A percentile compares a stretch with the other conserved stretches of the same genome.
Conservation (phyloP, 352 stramenopile species). For the Phytophthora colocasiae region DNA sequence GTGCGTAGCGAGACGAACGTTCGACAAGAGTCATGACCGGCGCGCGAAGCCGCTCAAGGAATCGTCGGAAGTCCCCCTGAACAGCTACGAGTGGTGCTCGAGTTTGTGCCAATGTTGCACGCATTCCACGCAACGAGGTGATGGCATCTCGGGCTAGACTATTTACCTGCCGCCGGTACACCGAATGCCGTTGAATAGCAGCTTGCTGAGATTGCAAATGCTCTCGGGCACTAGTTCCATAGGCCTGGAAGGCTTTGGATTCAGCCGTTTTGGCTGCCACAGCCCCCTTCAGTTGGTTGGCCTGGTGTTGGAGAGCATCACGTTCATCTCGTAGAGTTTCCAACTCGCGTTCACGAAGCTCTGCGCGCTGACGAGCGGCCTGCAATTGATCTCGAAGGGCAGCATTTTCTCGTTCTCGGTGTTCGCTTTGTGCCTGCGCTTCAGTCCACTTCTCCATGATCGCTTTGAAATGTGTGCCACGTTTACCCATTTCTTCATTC, state of each 20-base stretch:
- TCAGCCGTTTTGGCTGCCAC: conserved; percentile 77
- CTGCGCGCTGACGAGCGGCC: conserved; percentile 40
- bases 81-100: conserved; percentile 62
- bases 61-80: conserved; percentile 57
- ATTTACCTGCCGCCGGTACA: conserved; percentile 63
- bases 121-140: conserved; percentile 44
- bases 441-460: conserved; percentile 83
- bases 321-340: conserved; percentile 61
- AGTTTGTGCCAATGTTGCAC: conserved; percentile 47
- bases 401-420: conserved; percentile 58
- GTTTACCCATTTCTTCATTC: conserved; percentile 62
- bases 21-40: conserved; percentile 62
- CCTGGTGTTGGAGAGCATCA: conserved; percentile 69
- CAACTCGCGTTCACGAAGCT: conserved; percentile 47
- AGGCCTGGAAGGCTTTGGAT: conserved; percentile 76
- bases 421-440: conserved; percentile 64
- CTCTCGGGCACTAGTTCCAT: conserved; percentile 65
- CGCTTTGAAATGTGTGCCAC: conserved; percentile 63
- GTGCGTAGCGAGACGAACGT: conserved; percentile 54
- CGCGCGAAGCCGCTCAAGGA: conserved; percentile 54
- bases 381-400: conserved; percentile 69
- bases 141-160: conserved; percentile 52
- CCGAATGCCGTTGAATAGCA: conserved; percentile 58
- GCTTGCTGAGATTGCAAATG: conserved; percentile 66
- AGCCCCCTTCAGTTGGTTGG: conserved; percentile 75